Base-by-base conservation (phyloP, 2,329 filamentous ascomycete genomes). In the Didymella exigua region DNA sequence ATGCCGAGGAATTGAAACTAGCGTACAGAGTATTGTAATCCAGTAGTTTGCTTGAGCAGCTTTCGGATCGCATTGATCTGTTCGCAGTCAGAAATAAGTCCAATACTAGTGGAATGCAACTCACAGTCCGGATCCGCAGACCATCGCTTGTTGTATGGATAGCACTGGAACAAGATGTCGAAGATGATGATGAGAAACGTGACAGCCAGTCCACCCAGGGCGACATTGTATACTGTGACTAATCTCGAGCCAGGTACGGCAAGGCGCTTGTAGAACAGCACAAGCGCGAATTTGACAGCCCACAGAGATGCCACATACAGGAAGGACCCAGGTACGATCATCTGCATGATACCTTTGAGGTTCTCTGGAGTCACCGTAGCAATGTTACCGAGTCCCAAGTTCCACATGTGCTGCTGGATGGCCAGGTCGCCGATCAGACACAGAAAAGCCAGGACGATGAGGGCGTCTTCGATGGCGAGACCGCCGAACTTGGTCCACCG, bases 221-320 rank as follows among this genome's bases (percentile, higher is more conserved):
- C 62, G 23, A 73, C 42, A 29, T 76, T 77, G 63, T 78, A 78
- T 0, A 78, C 58, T 5, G 63, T 62, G 45, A 77, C 71, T 1
- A 77, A 50, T 9, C 58, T 70, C 1, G 75, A 73, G 23, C 74
- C 72, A 1, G 67, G 71, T 0, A 66, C 72, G 2, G 76, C 73
- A 16, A 78, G 70, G 30, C 67, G 69, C 31, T 78, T 78, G 65
- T 78, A 78, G 50, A 78, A 77, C 1, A 78, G 37, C 7, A 78
- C 75, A 4, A 78, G 62, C 4, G 76, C 75, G 5, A 77, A 63
- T 42, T 78, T 78, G 62, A 78, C 74, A 11, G 73, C 63, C 76
- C 76, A 78, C 5, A 78, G 53, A 2, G 76, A 77, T 2, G 75
- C 62, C 0, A 78, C 74, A 40, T 78, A 78, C 2, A 78, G 69